A percentile compares a stretch with the other conserved stretches of the same genome.
phyloP scores from a whole-genome alignment of 352 stramenopile genomes.

The Globisporangium abappressorium region DNA sequence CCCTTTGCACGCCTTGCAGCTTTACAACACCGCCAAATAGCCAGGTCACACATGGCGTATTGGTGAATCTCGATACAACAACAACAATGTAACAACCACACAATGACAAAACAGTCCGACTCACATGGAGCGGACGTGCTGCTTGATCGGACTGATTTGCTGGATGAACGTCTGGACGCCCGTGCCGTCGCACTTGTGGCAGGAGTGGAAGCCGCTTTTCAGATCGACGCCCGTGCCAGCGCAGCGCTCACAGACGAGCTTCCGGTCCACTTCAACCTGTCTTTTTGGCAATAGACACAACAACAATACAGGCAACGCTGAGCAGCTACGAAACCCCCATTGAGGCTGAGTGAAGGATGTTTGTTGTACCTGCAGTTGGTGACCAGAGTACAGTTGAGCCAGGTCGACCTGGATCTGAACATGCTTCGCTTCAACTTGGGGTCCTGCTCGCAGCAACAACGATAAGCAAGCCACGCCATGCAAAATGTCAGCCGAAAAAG shows the following conservation, averaged over 20 bases:
- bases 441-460: constrained; percentile 10
- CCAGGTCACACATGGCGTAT: neutral
- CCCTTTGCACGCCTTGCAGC: constrained; percentile 37
- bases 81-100: neutral
- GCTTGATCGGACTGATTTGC: constrained; percentile 37
- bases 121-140: constrained; percentile 36
- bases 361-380: constrained; percentile 19
- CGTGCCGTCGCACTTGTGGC: constrained; percentile 36
- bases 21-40: constrained; percentile 6
- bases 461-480: neutral
- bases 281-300: neutral
- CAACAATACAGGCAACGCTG: neutral
- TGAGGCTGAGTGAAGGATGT: neutral
- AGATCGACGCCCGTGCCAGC: constrained; percentile 34
- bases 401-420: constrained; percentile 30
- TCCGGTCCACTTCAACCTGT: constrained; percentile 25
- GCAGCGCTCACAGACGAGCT: constrained; percentile 40
- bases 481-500: too few relatives aligned
- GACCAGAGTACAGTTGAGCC: constrained; percentile 35
- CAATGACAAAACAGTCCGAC: neutral
- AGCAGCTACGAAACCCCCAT: neutral
- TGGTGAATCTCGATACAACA: neutral
- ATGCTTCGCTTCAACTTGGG: constrained; percentile 35
- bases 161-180: constrained; percentile 33
- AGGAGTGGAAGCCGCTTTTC: constrained; percentile 34